Percentiles rank a stretch among this genome's conserved stretches.
Evolutionary conservation across 2,329 filamentous ascomycete species (phyloP).

Genomic region (Nemania bipapillata): DNA sequence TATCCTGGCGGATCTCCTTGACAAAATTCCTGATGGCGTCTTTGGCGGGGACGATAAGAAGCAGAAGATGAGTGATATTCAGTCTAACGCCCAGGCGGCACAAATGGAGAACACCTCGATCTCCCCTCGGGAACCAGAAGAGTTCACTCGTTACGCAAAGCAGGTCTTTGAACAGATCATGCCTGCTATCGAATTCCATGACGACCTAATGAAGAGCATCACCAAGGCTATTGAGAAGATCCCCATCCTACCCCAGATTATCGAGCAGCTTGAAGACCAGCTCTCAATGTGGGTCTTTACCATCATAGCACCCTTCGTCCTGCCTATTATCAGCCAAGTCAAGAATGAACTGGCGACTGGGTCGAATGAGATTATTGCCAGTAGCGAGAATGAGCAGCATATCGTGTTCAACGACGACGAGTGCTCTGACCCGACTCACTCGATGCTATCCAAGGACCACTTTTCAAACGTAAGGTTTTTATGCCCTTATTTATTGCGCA

Average conservation of each 20-base stretch:
- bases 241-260: slow-evolving; percentile 82
- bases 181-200: slow-evolving; percentile 90
- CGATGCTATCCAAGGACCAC: slow-evolving; percentile 95
- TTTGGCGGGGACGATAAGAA: slow-evolving; percentile 80
- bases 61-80: slow-evolving; percentile 80
- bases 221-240: slow-evolving; percentile 83
- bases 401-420: slow-evolving; percentile 85
- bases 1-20: slow-evolving; percentile 79
- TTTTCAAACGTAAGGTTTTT: slow-evolving; percentile 76
- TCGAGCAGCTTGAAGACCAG: slow-evolving; percentile 88
- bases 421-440: slow-evolving; percentile 86
- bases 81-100: slow-evolving; percentile 77
- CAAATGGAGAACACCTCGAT: slow-evolving; percentile 80
- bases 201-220: slow-evolving; percentile 84
- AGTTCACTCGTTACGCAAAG: slow-evolving; percentile 80
- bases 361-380: slow-evolving; percentile 86
- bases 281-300: slow-evolving; percentile 90
- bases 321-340: slow-evolving; percentile 87
- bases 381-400: slow-evolving; percentile 83
- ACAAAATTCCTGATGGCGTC: slow-evolving; percentile 82
- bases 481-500: background rate
- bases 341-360: slow-evolving; percentile 87
- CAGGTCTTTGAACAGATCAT: slow-evolving; percentile 82
- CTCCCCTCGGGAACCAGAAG: slow-evolving; percentile 82
- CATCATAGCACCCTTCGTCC: slow-evolving; percentile 86